Base-by-base conservation (phyloP, 164 flowering plant genomes). In the Brasenia schreberi region DNA sequence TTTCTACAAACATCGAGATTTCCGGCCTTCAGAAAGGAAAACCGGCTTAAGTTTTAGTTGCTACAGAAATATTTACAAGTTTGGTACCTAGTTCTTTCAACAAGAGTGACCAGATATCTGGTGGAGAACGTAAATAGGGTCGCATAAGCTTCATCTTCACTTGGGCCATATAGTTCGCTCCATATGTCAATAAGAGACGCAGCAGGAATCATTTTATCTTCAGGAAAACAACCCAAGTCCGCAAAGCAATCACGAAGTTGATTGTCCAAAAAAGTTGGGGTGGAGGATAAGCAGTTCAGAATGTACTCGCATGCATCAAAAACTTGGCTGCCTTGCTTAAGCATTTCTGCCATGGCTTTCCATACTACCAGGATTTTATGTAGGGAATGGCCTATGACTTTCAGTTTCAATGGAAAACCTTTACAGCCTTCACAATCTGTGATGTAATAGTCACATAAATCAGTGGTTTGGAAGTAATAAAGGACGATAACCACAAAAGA, bases 381-480 rank as follows among this genome's bases (percentile, higher is more conserved):
- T 7, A 88, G 66, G 56, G 97, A 88, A 68, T 92, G 82, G 69
- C 97, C 97, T 68, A 88, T 83, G 67, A 90, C 97, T 77, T 90
- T 88, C 33, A 90, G 82, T 65, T 92, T 95, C 72, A 90, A 68
- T 0, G 97, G 97, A 9, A 90, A 88, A 39, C 92, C 84, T 73
- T 82, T 81, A 61, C 97, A 90, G 74, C 88, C 87, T 19, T 71
- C 49, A 85, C 88, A 68, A 90, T 75, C 97, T 90, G 72, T 67
- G 5, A 18, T 43, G 23, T 11, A 10, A 61, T 61, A 49, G 12
- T 49, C 56, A 49, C 16, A 14, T 49, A 49, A 49, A 49, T 49
- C 10, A 9, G 12, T 49, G 9, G 1, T 49, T 49, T 9, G 56
- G 56, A 49, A 49, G 39, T 33, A 4, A 49, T 49, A 49, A 14